phyloP scores from a whole-genome alignment of 2,329 filamentous ascomycete species.

The Penicillium sclerotiorum region DNA sequence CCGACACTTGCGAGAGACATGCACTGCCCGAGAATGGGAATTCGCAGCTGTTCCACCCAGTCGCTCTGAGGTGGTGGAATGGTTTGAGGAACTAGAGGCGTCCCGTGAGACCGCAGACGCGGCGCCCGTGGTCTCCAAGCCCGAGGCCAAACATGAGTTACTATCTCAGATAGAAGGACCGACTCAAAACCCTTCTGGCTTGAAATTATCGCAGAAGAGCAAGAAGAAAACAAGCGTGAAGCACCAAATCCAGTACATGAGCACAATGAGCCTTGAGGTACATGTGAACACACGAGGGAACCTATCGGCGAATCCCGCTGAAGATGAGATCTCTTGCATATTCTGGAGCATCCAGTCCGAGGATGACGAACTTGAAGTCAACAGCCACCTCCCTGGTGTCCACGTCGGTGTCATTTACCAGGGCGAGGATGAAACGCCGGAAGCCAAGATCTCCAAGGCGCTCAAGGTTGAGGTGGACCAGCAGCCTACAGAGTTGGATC shows the following conservation, averaged over 20 bases:
- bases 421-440: slow-evolving; percentile 62
- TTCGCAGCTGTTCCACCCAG: slow-evolving; percentile 71
- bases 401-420: slow-evolving; percentile 74
- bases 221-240: slow-evolving; percentile 75
- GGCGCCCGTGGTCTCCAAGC: slow-evolving; percentile 9
- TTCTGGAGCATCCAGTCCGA: slow-evolving; percentile 90
- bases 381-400: slow-evolving; percentile 52
- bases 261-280: slow-evolving; percentile 88
- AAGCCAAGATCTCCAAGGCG: slow-evolving; percentile 64
- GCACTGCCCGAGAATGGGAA: slow-evolving; percentile 74
- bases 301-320: slow-evolving; percentile 82
- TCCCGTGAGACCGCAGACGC: slow-evolving; percentile 3
- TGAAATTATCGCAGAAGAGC: slow-evolving; percentile 80
- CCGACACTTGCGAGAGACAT: slow-evolving; percentile 57
- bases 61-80: slow-evolving; percentile 67
- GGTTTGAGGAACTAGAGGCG: slow-evolving; percentile 56
- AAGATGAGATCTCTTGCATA: slow-evolving; percentile 84
- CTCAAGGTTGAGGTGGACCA: slow-evolving; percentile 67
- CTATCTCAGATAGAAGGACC: slow-evolving; percentile 87
- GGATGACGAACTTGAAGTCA: slow-evolving; percentile 59
- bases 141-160: slow-evolving; percentile 31
- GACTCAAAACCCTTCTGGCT: slow-evolving; percentile 80
- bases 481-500: slow-evolving; percentile 78
- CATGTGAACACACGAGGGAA: slow-evolving; percentile 85
- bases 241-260: slow-evolving; percentile 92